These are phyloP conservation scores for Pisolithus microcarpus DNA, from an alignment of 768 basidiomycete genomes.

Conservation along the genomic window DNA sequence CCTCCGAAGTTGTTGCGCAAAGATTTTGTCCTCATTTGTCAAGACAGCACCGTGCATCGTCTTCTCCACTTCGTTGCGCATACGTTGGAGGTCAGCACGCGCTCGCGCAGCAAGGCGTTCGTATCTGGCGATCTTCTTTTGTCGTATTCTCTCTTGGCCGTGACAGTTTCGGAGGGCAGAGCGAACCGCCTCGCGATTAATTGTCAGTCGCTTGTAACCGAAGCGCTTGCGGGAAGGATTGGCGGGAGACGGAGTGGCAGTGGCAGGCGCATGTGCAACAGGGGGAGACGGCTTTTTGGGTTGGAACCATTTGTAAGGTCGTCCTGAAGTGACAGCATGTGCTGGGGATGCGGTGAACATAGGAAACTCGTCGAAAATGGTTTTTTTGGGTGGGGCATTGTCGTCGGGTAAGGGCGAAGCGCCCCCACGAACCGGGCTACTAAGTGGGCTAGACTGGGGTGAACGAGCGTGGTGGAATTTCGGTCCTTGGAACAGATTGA, in stretches of 20 bases:
- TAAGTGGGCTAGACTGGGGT: constrained; percentile 11
- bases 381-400: constrained; percentile 6
- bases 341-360: not conserved
- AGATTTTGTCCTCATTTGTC: constrained; percentile 17
- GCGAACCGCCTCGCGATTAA: not conserved
- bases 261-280: not conserved
- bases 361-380: constrained; percentile 3
- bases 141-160: constrained; percentile 3
- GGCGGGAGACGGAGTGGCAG: not conserved
- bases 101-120: constrained; percentile 1
- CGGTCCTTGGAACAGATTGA: constrained; percentile 14
- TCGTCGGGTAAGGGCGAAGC: not conserved
- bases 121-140: not conserved
- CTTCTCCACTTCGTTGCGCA: constrained; percentile 10
- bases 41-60: constrained; percentile 14
- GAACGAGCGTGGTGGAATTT: constrained; percentile 8
- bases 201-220: constrained; percentile 14
- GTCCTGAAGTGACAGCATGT: no score
- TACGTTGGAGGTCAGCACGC: not conserved
- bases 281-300: not conserved
- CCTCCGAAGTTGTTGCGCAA: constrained; percentile 16
- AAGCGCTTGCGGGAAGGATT: constrained; percentile 8
- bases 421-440: constrained; percentile 9
- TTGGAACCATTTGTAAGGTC: not conserved
- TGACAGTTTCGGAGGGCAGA: constrained; percentile 1